A percentile compares a stretch with the other conserved stretches of the same genome.
phyloP scores from a whole-genome alignment of 306 rosid species.

The Vachellia pachyceras region DNA sequence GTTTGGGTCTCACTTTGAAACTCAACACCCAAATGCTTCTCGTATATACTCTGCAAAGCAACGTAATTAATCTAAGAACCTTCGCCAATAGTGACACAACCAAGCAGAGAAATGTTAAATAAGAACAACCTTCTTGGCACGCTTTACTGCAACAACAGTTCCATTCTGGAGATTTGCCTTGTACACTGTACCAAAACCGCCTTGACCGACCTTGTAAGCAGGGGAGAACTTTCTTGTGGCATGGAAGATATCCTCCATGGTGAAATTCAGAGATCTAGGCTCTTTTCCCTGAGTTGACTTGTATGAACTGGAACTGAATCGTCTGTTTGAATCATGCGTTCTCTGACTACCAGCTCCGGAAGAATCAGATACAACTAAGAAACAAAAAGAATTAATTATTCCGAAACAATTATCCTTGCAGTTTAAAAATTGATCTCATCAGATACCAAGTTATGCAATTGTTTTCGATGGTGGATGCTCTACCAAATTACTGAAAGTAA shows the following conservation, averaged over 20 bases:
- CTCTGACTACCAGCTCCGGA: conserved; percentile 57
- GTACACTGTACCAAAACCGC: conserved; percentile 93
- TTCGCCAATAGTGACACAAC: neutral
- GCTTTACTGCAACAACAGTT: conserved; percentile 77
- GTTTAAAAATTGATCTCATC: neutral
- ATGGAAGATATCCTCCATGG: conserved; percentile 68
- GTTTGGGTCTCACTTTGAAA: conserved; percentile 90
- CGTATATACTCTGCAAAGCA: conserved; percentile 68
- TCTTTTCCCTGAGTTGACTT: conserved; percentile 55
- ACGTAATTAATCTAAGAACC: conserved; percentile 26
- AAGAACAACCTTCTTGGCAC: conserved; percentile 86
- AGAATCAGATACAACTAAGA: conserved; percentile 55
- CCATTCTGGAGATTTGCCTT: conserved; percentile 81
- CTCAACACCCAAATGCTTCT: conserved; percentile 80
- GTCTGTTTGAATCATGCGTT: conserved; percentile 51
- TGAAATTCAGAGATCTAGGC: conserved; percentile 62
- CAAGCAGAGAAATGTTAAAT: conserved; percentile 2
- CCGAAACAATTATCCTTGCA: conserved; percentile 18
- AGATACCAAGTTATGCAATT: neutral
- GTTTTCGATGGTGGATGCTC: neutral
- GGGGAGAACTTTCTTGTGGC: conserved; percentile 89
- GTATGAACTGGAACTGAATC: conserved; percentile 40
- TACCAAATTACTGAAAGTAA: neutral
- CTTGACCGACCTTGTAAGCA: conserved; percentile 87
- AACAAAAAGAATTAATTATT: conserved; percentile 37